Evolutionary conservation across 176 grass and related monocot species (phyloP), one percentile per base, ranked within the genome.

Genomic region (Ampelocalamus luodianensis): DNA sequence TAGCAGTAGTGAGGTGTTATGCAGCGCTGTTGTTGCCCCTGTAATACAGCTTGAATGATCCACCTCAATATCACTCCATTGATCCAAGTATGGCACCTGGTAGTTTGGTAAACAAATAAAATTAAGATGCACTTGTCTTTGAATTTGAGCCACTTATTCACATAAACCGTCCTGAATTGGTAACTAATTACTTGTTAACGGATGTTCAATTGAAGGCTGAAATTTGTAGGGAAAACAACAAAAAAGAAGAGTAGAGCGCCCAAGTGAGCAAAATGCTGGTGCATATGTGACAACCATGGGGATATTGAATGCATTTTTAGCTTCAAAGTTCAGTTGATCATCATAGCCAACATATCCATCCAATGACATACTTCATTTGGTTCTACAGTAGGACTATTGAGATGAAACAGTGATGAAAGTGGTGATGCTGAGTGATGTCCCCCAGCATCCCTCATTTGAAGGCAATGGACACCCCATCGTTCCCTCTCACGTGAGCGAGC

Each of bases 1-100:
- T 65, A 98, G 78, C 15, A 90, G 75, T 17, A 94, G 65, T 14
- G 93, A 92, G 72, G 83, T 84, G 38, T 98, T 88, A 55, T 92
- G 88, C 68, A 98, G 70, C 7, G 91, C 93, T 79, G 87, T 74
- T 64, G 90, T 92, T 83, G 69, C 71, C 65, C 88, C 88, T 23
- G 51, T 78, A 71, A 98, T 86, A 71, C 77, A 98, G 53, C 85
- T 90, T 18, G 89, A 88, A 81, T 98, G 76, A 18, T 87, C 74
- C 24, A 62, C 83, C 86, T 94, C 69, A 14, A 91, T 14, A 18
- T 83, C 60, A 66, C 46, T 42, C 93, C 96, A 98, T 38, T 72
- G 80, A 78, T 87, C 86, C 86, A 95, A 83, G 85, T 82, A 82
- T 4, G 78, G 58, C 20, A 90, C 79, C 93, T 98, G 86, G 69